These are phyloP conservation scores for Calocybe indica DNA, from an alignment of 768 basidiomycete species.

Conservation along the genomic window DNA sequence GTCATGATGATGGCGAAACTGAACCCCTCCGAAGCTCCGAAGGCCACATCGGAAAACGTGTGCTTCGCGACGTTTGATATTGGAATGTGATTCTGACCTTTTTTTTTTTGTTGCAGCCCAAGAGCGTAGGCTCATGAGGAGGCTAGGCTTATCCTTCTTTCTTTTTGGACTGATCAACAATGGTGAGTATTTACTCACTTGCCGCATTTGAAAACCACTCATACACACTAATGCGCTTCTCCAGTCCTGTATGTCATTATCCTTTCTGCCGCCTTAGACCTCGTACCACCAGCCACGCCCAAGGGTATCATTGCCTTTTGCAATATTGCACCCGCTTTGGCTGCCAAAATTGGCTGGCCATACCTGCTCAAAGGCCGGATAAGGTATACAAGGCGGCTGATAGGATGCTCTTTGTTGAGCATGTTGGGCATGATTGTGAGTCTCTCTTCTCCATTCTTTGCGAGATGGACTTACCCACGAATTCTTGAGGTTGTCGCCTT, in stretches of 20 bases:
- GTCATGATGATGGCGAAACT: no score
- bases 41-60: no score
- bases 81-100: no score
- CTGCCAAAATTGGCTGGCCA: conserved; percentile 89
- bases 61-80: no score
- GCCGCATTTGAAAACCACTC: background rate
- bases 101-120: background rate
- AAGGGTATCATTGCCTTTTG: conserved; percentile 94
- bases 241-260: conserved; percentile 94
- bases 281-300: conserved; percentile 87
- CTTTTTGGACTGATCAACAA: conserved; percentile 92
- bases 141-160: conserved; percentile 69
- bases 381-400: conserved; percentile 68
- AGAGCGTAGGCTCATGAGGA: conserved; percentile 21
- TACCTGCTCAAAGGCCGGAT: conserved; percentile 85
- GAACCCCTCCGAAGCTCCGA: no score
- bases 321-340: conserved; percentile 85
- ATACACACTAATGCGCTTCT: conserved; percentile 1
- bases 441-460: conserved; percentile 4
- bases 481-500: conserved; percentile 63
- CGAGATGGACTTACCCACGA: background rate
- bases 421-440: conserved; percentile 85
- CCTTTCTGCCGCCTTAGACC: conserved; percentile 90
- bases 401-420: conserved; percentile 71
- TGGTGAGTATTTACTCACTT: conserved; percentile 34